These are phyloP conservation scores for Eutrema salsugineum DNA, from an alignment of 441 rosid species.

Conservation along the genomic window DNA sequence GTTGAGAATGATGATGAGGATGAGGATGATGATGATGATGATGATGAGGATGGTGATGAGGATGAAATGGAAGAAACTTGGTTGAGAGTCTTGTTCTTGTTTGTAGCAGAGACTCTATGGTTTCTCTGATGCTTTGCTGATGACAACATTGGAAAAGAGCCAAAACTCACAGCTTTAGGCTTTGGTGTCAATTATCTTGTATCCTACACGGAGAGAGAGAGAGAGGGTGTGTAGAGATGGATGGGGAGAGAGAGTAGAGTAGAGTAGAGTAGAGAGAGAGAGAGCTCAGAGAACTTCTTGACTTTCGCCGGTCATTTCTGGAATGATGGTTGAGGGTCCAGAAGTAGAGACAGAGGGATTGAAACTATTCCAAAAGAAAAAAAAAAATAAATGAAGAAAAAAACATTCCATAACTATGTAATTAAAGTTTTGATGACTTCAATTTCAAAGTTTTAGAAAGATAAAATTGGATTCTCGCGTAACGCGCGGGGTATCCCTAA, in stretches of 20 bases:
- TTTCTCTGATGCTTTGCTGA: conserved; percentile 26
- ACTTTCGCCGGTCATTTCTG: conserved; percentile 30
- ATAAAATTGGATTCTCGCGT: too few species aligned
- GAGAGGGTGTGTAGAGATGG: neutral
- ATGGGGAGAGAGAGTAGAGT: neutral
- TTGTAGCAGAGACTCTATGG: conserved; percentile 17
- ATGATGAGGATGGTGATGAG: conserved; percentile 15
- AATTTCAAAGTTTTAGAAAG: neutral
- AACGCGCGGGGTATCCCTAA: too few species aligned
- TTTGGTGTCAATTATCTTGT: conserved; percentile 24
- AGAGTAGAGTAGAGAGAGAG: too few species aligned
- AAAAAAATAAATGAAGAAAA: neutral
- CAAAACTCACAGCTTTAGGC: conserved; percentile 18
- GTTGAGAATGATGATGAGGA: conserved; percentile 32
- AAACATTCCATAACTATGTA: neutral
- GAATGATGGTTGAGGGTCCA: conserved; percentile 30
- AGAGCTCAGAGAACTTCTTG: conserved; percentile 28
- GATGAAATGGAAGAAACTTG: conserved; percentile 24
- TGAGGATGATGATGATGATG: conserved; percentile 4
- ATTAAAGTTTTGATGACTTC: conserved; percentile 9
- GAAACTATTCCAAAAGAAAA: conserved; percentile 3
- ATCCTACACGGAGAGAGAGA: conserved; percentile 22
- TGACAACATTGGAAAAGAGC: conserved; percentile 40
- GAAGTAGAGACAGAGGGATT: conserved; percentile 1
- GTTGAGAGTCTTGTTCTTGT: conserved; percentile 17